phyloP scores from a whole-genome alignment of 2,329 filamentous ascomycete species.

The Phialocephala subalpina region DNA sequence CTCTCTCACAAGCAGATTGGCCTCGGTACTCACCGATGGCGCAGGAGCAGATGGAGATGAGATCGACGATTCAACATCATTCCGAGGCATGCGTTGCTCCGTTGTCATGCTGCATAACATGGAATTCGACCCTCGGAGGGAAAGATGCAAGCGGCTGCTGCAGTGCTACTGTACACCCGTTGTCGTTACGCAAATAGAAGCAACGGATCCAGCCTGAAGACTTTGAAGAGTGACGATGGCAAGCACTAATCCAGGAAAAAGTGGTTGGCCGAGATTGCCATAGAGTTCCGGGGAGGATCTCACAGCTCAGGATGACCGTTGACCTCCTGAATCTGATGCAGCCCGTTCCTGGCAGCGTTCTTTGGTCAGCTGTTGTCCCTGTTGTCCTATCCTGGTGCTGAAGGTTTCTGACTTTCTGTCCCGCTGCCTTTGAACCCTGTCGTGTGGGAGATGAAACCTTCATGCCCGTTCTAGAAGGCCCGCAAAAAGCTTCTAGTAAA shows the following conservation, averaged over 20 bases:
- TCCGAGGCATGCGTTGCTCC: not conserved
- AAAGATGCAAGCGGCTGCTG: not conserved
- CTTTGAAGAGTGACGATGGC: not conserved
- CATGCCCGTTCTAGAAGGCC: conserved; percentile 2
- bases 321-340: not conserved
- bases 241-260: not conserved
- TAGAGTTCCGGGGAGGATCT: not conserved
- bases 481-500: not conserved
- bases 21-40: not conserved
- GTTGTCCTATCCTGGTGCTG: not conserved
- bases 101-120: not conserved
- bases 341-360: not conserved
- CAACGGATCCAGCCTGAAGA: not conserved
- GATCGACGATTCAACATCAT: conserved; percentile 2
- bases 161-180: not conserved
- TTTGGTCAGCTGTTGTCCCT: not conserved
- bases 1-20: not conserved
- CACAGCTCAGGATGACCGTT: not conserved
- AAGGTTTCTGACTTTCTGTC: not conserved
- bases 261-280: conserved; percentile 5
- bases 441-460: conserved; percentile 4
- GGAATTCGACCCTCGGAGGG: not conserved
- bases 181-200: not conserved
- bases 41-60: not conserved
- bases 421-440: conserved; percentile 1